Percentiles rank a stretch among this genome's conserved stretches.
Conservation (phyloP, 768 basidiomycete species). For the Coprinopsis strossmayeri region DNA sequence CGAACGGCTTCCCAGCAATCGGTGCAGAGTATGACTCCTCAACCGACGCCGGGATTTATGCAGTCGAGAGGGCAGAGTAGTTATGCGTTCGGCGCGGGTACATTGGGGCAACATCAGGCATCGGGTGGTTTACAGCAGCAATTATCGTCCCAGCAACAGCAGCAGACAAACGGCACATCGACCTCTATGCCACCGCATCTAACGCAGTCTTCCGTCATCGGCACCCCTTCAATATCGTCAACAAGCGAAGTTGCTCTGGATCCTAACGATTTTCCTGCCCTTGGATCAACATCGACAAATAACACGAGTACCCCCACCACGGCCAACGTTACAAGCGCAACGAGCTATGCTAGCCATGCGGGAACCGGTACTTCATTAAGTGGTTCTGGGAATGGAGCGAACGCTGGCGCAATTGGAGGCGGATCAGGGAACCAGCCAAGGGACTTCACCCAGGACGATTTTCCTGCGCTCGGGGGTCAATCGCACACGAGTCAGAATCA, state of each 20-base stretch:
- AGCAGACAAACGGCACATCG: constrained; percentile 48
- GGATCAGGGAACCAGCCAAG: constrained; percentile 38
- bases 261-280: constrained; percentile 84
- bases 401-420: constrained; percentile 28
- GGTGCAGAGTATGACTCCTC: constrained; percentile 48
- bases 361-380: constrained; percentile 55
- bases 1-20: constrained; percentile 49
- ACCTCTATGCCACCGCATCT: constrained; percentile 51
- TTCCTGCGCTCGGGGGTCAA: constrained; percentile 78
- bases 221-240: constrained; percentile 57
- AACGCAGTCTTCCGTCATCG: constrained; percentile 41
- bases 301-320: constrained; percentile 33
- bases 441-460: constrained; percentile 85
- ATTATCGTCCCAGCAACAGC: constrained; percentile 36
- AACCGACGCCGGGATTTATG: constrained; percentile 57
- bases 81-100: constrained; percentile 56
- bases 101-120: constrained; percentile 45
- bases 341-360: constrained; percentile 81
- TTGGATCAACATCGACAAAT: constrained; percentile 56
- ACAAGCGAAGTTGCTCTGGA: constrained; percentile 74
- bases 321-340: constrained; percentile 33
- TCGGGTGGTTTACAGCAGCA: constrained; percentile 34
- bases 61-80: constrained; percentile 54
- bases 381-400: constrained; percentile 21
- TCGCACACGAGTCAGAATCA: constrained; percentile 33